These are phyloP conservation scores for Abelmoschus esculentus DNA, from an alignment of 345 rosid species.

Conservation along the genomic window DNA sequence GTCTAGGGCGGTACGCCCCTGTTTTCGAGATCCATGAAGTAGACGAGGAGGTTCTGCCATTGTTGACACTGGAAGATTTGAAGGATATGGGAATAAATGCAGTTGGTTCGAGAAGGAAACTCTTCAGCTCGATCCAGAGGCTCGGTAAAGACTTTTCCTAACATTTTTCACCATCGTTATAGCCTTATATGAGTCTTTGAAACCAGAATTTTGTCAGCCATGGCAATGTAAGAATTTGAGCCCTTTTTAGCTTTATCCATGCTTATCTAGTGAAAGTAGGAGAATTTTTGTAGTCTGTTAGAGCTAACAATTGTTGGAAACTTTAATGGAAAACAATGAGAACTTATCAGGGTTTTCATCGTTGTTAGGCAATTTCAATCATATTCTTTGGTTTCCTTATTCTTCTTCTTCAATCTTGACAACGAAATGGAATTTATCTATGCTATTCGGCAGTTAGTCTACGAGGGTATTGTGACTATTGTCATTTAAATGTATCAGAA, in stretches of 20 bases:
- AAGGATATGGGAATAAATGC: slow-evolving; percentile 88
- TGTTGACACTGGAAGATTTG: slow-evolving; percentile 77
- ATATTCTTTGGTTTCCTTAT: neutral
- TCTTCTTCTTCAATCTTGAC: too few species aligned
- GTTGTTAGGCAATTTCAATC: neutral
- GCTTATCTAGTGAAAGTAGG: slow-evolving; percentile 9
- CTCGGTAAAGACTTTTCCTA: slow-evolving; percentile 66
- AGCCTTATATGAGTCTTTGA: slow-evolving; percentile 2
- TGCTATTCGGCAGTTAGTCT: too few species aligned
- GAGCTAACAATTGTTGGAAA: slow-evolving; percentile 6
- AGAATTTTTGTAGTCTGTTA: neutral
- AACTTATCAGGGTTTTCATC: neutral
- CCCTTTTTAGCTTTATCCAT: neutral
- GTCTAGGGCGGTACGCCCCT: slow-evolving; percentile 64
- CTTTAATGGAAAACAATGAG: neutral
- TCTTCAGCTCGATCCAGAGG: slow-evolving; percentile 70
- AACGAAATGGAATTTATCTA: too few species aligned
- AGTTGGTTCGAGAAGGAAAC: slow-evolving; percentile 78
- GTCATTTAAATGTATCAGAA: too few species aligned
- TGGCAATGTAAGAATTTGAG: slow-evolving; percentile 30
- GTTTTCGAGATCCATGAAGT: slow-evolving; percentile 81
- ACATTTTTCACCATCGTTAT: slow-evolving; percentile 15
- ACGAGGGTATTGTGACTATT: too few species aligned
- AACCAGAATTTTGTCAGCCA: slow-evolving; percentile 30
- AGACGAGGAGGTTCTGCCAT: slow-evolving; percentile 73